Evolutionary conservation across 306 rosid genomes (phyloP).

Genomic region (Trifolium dubium): DNA sequence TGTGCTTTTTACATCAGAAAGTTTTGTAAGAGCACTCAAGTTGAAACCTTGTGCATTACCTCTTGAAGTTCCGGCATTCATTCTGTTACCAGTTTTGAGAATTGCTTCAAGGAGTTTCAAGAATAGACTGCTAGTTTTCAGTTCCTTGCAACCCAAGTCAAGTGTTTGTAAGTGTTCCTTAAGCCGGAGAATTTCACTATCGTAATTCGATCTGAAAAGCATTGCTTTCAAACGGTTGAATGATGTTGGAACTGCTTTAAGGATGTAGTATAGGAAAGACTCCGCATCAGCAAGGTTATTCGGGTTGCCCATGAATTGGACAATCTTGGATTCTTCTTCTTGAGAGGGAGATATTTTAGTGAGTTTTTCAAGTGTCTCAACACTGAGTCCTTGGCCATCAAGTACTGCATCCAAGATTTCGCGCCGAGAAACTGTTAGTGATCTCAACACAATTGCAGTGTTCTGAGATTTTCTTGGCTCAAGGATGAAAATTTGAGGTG

Average conservation of each 20-base stretch:
- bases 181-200: slow-evolving; percentile 62
- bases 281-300: slow-evolving; percentile 74
- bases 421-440: slow-evolving; percentile 59
- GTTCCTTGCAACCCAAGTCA: slow-evolving; percentile 72
- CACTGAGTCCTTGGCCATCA: slow-evolving; percentile 70
- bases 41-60: slow-evolving; percentile 89
- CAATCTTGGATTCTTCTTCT: slow-evolving; percentile 70
- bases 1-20: slow-evolving; percentile 76
- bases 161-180: slow-evolving; percentile 65
- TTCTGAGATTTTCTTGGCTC: slow-evolving; percentile 80
- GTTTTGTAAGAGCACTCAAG: slow-evolving; percentile 67
- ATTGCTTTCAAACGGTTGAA: slow-evolving; percentile 67
- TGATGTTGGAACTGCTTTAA: slow-evolving; percentile 75
- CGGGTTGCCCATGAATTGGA: slow-evolving; percentile 66
- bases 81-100: slow-evolving; percentile 81
- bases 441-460: slow-evolving; percentile 75
- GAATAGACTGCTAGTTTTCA: slow-evolving; percentile 59
- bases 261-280: slow-evolving; percentile 70
- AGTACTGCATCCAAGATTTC: slow-evolving; percentile 67
- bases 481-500: slow-evolving; percentile 65
- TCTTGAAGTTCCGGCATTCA: slow-evolving; percentile 92
- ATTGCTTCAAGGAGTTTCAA: slow-evolving; percentile 83
- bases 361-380: slow-evolving; percentile 80
- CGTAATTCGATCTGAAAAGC: slow-evolving; percentile 72
- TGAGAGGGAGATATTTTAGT: slow-evolving; percentile 70